Evolutionary conservation across 164 flowering plant species (phyloP).

Genomic region (Santalum album): DNA sequence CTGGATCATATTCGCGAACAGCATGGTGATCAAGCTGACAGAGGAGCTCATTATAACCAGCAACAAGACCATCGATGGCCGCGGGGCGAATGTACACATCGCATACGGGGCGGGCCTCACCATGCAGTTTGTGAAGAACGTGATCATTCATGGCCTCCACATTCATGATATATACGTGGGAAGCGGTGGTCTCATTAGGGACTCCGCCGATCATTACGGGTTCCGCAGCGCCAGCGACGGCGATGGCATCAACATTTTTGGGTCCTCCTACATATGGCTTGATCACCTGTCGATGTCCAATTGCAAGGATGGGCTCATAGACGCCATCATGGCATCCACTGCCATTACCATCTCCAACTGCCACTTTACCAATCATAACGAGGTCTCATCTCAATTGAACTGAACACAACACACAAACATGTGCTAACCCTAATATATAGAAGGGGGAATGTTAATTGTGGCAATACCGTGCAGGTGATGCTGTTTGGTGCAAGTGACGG

Average conservation of each 20-base stretch:
- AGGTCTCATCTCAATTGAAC: constrained; percentile 21
- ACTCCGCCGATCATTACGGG: constrained; percentile 42
- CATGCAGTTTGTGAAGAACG: constrained; percentile 40
- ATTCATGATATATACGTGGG: constrained; percentile 37
- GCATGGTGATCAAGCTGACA: constrained; percentile 47
- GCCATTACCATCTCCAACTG: constrained; percentile 73
- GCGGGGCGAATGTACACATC: constrained; percentile 47
- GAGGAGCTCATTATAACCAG: constrained; percentile 37
- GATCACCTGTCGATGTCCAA: constrained; percentile 58
- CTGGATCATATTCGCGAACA: constrained; percentile 53
- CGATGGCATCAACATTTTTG: constrained; percentile 54
- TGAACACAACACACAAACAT: not conserved
- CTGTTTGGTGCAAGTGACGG: constrained; percentile 60
- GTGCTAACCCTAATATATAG: too few relatives aligned
- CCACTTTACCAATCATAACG: constrained; percentile 65
- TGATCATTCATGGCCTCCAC: constrained; percentile 48
- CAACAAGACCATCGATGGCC: constrained; percentile 46
- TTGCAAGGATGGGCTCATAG: constrained; percentile 60
- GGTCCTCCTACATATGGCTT: constrained; percentile 51
- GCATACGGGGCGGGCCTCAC: constrained; percentile 47
- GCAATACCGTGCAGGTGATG: constrained; percentile 41
- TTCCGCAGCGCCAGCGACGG: constrained; percentile 44
- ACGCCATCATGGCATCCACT: constrained; percentile 50
- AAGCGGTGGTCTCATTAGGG: constrained; percentile 47
- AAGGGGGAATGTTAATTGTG: not conserved